Percentiles rank a stretch among this genome's conserved stretches.
phyloP scores from a whole-genome alignment of 1,284 basidiomycete genomes.

The Leccinum subspadiceum region DNA sequence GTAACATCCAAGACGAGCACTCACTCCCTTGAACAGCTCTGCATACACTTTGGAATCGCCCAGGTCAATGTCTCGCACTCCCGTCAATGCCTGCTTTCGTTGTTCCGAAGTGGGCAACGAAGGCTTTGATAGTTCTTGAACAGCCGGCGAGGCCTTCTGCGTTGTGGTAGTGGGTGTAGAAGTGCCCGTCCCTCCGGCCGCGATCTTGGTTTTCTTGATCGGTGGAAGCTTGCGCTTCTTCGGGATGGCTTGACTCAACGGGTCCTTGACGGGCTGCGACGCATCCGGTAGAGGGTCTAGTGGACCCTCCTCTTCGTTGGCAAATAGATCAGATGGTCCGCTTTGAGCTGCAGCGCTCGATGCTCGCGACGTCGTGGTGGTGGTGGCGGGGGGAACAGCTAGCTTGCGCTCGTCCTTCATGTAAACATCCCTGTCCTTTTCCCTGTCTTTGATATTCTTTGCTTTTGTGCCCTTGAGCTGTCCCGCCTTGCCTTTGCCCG shows the following conservation, averaged over 20 bases:
- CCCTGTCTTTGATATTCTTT: slow-evolving; percentile 30
- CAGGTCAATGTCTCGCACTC: slow-evolving; percentile 60
- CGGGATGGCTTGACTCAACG: slow-evolving; percentile 26
- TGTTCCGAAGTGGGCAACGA: slow-evolving; percentile 27
- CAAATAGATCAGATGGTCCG: slow-evolving; percentile 28
- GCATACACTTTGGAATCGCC: slow-evolving; percentile 61
- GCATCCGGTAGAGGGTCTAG: slow-evolving; percentile 32
- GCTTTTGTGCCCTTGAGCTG: slow-evolving; percentile 21
- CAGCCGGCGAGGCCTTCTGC: slow-evolving; percentile 25
- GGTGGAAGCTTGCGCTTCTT: slow-evolving; percentile 69
- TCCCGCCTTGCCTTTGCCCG: slow-evolving; percentile 14
- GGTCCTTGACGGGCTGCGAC: slow-evolving; percentile 26
- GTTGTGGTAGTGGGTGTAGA: slow-evolving; percentile 32
- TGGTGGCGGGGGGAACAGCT: slow-evolving; percentile 3
- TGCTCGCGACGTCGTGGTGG: slow-evolving; percentile 21
- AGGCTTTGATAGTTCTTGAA: slow-evolving; percentile 25
- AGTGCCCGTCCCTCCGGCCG: slow-evolving; percentile 18
- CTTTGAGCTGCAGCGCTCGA: slow-evolving; percentile 31
- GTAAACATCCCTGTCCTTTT: slow-evolving; percentile 34
- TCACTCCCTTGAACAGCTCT: slow-evolving; percentile 63
- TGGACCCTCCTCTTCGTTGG: slow-evolving; percentile 25
- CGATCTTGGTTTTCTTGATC: slow-evolving; percentile 69
- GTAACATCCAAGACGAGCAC: slow-evolving; percentile 23
- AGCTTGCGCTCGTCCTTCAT: slow-evolving; percentile 43
- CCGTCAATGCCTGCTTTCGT: slow-evolving; percentile 40